phyloP scores from a whole-genome alignment of 306 rosid genomes.

The Vachellia collinsii region DNA sequence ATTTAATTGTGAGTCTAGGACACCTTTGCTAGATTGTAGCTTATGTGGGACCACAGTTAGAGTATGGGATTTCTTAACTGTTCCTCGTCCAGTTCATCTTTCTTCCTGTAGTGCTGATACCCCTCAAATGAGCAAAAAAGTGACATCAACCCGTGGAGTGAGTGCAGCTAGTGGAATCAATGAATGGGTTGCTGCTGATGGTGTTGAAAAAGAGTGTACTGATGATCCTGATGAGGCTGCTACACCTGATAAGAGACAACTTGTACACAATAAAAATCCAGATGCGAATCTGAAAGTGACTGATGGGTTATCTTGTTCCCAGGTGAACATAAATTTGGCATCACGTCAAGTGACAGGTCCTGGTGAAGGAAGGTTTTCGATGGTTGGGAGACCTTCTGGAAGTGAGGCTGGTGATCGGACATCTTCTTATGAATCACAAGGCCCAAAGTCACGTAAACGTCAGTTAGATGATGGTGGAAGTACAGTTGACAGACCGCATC shows the following conservation, averaged over 20 bases:
- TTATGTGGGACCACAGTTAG: slow-evolving; percentile 94
- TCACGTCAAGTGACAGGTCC: slow-evolving; percentile 57
- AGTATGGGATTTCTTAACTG: slow-evolving; percentile 78
- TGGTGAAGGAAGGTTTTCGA: slow-evolving; percentile 70
- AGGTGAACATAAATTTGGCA: slow-evolving; percentile 53
- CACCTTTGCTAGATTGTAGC: slow-evolving; percentile 94
- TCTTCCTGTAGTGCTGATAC: slow-evolving; percentile 71
- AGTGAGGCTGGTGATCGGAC: slow-evolving; percentile 87
- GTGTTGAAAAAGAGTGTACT: slow-evolving; percentile 70
- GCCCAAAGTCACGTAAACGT: slow-evolving; percentile 80
- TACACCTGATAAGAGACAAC: slow-evolving; percentile 67
- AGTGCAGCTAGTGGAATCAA: slow-evolving; percentile 98
- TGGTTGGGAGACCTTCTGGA: slow-evolving; percentile 73
- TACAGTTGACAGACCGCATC: slow-evolving; percentile 15
- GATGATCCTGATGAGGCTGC: slow-evolving; percentile 93
- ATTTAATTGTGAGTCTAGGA: slow-evolving; percentile 67
- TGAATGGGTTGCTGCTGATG: slow-evolving; percentile 85
- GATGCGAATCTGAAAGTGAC: slow-evolving; percentile 80
- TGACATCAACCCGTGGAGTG: slow-evolving; percentile 86
- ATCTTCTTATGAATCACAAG: slow-evolving; percentile 86
- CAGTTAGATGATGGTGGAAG: slow-evolving; percentile 72
- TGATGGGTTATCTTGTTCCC: slow-evolving; percentile 60
- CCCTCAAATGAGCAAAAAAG: slow-evolving; percentile 87
- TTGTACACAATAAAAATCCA: slow-evolving; percentile 47
- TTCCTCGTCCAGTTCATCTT: slow-evolving; percentile 82